phyloP scores from a whole-genome alignment of 2,329 filamentous ascomycete genomes.

The Didymella segeticola region DNA sequence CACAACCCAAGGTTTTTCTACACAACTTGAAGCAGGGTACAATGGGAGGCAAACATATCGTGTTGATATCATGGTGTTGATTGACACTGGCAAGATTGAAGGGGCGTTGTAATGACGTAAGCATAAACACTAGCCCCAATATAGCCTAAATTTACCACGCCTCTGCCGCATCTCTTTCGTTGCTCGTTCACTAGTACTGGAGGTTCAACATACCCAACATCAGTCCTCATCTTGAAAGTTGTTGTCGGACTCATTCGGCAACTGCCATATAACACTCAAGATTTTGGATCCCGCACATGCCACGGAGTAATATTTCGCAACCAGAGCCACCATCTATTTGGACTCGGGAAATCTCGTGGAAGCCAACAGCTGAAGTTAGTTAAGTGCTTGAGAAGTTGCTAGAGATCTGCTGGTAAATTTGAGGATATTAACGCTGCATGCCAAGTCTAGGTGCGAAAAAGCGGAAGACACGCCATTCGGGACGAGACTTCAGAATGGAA shows the following conservation, averaged over 20 bases:
- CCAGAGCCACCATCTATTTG: neutral
- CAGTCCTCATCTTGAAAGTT: neutral
- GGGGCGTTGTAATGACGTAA: conserved; percentile 12
- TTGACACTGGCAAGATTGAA: neutral
- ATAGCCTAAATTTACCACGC: neutral
- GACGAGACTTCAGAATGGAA: conserved; percentile 30
- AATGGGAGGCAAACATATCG: no score
- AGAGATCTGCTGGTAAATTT: no score
- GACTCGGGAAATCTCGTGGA: no score
- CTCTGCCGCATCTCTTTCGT: neutral
- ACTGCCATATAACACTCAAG: neutral
- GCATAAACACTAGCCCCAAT: conserved; percentile 1
- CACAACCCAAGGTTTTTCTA: conserved; percentile 35
- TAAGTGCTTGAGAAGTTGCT: no score
- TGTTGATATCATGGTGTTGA: neutral
- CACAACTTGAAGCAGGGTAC: conserved; percentile 31
- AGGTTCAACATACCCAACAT: neutral
- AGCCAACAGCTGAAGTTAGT: no score
- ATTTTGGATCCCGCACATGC: neutral
- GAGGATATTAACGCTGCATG: conserved; percentile 33
- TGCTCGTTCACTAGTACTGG: neutral
- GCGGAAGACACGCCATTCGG: conserved; percentile 37
- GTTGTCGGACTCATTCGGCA: neutral
- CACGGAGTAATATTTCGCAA: neutral
- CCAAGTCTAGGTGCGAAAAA: conserved; percentile 36